Conservation (phyloP, 306 rosid genomes). For the Begonia peltatifolia region DNA sequence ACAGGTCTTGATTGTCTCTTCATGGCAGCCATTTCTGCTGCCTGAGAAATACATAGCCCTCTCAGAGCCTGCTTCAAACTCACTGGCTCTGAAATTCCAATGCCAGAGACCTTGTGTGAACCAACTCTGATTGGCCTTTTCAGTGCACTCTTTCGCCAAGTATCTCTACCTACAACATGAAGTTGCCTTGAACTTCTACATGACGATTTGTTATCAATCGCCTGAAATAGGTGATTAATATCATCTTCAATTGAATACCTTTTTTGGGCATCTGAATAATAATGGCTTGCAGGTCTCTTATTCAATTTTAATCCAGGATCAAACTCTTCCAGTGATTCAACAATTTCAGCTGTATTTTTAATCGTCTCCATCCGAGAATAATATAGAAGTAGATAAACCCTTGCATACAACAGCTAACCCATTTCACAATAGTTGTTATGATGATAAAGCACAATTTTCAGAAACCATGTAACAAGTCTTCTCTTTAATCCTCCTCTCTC, state of each 20-base stretch:
- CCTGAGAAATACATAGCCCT: slow-evolving; percentile 94
- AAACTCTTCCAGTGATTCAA: slow-evolving; percentile 53
- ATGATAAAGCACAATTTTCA: slow-evolving; percentile 16
- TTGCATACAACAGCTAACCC: slow-evolving; percentile 26
- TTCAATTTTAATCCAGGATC: slow-evolving; percentile 26
- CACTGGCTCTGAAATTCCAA: slow-evolving; percentile 84
- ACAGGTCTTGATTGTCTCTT: slow-evolving; percentile 51
- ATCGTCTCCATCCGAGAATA: slow-evolving; percentile 38
- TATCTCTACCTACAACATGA: slow-evolving; percentile 23
- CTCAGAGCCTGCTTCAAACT: slow-evolving; percentile 98
- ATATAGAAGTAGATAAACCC: slow-evolving; percentile 8
- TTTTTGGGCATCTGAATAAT: slow-evolving; percentile 29
- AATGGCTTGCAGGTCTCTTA: slow-evolving; percentile 35
- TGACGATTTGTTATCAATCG: slow-evolving; percentile 51
- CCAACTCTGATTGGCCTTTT: slow-evolving; percentile 75
- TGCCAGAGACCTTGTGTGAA: slow-evolving; percentile 63
- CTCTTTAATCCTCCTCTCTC: slow-evolving; percentile 25
- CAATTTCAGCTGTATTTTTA: slow-evolving; percentile 50
- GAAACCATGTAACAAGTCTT: slow-evolving; percentile 15
- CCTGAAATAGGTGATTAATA: slow-evolving; percentile 77
- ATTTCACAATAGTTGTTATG: slow-evolving; percentile 27
- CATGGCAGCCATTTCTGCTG: slow-evolving; percentile 97
- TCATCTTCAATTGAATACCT: slow-evolving; percentile 80
- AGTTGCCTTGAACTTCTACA: slow-evolving; percentile 36
- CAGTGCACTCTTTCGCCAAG: slow-evolving; percentile 65